Base-by-base conservation (phyloP, 352 stramenopile genomes). In the Globisporangium echinulatum region DNA sequence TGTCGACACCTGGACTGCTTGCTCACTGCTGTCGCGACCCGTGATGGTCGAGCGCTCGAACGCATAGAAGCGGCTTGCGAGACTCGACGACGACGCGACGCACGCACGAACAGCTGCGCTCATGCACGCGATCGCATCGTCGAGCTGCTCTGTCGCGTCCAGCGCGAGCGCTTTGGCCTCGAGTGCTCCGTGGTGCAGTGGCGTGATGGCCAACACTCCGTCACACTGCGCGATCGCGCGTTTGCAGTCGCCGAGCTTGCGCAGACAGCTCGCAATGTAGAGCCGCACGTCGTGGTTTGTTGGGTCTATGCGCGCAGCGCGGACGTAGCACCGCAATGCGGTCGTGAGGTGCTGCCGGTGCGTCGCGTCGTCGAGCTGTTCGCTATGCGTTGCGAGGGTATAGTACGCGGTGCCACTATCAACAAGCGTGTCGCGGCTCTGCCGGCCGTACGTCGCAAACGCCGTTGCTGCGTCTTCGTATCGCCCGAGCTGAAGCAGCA, bases 331-430 rank as follows among this genome's bases (percentile, higher is more conserved):
- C n/a, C 82, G 70, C 49, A 82, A 67, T 19, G 82, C 78, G 49
- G 68, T 75, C 48, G 77, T 58, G 40, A 92, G 61, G 57, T 85
- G 74, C 6, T 48, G 53, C 4, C 62, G 42, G 57, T 80, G 71
- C 48, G 76, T 66, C 13, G 49, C 64, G 64, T 85, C 47, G 36
- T 85, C 64, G 7, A 90, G 54, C 3, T 66, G 63, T 14, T 25
- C 54, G 10, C 56, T 68, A 40, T 67, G 71, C 14, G 67, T 75
- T 8, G 68, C 82, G 54, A 92, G 60, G 57, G 83, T 92, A 25
- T 89, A 89, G 62, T 88, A 87, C 3, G 80, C 78, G 51, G 90
- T 92, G 49, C 78, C 82, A n/a, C 75, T 85, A 54, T 92, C 82
- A 0, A 72, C 73, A 49, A 82, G 87, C 6, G 80, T 89, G 49